These are phyloP conservation scores for Thuja plicata DNA, from an alignment of 83 land plant genomes.

Conservation along the genomic window DNA sequence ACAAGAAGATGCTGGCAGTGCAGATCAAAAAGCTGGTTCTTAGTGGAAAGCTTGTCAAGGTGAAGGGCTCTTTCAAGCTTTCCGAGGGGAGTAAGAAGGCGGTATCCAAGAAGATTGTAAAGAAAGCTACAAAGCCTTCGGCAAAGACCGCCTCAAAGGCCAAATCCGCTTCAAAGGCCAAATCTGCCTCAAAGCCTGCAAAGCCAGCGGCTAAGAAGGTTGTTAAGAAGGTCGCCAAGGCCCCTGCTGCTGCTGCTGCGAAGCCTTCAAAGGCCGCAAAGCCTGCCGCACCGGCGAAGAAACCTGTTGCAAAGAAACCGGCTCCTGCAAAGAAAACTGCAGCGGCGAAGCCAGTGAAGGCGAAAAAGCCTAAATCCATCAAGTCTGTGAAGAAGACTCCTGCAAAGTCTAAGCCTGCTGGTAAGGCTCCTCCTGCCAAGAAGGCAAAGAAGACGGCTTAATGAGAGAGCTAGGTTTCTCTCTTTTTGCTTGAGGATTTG, in stretches of 20 bases:
- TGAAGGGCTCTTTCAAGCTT: conserved; percentile 88
- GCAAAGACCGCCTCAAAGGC: neutral
- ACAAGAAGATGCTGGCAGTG: conserved; percentile 57
- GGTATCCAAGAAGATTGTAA: neutral
- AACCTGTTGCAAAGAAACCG: conserved; percentile 15
- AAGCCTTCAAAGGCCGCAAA: conserved; percentile 17
- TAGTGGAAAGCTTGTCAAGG: conserved; percentile 68
- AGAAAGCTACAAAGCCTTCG: conserved; percentile 20
- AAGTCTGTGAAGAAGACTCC: conserved; percentile 21
- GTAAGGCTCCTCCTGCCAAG: conserved; percentile 27
- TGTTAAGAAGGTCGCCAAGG: conserved; percentile 21
- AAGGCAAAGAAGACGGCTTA: conserved; percentile 39
- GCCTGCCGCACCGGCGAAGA: conserved; percentile 16
- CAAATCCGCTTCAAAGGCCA: conserved; percentile 2
- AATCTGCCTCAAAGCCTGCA: conserved; percentile 4
- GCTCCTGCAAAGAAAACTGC: conserved; percentile 19
- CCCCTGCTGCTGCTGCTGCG: conserved; percentile 12
- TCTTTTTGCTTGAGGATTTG: neutral
- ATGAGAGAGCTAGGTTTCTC: neutral
- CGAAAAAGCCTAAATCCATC: conserved; percentile 51
- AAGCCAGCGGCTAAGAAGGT: neutral
- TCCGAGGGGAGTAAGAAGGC: conserved; percentile 20
- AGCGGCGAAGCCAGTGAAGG: conserved; percentile 26
- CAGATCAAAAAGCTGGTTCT: conserved; percentile 61
- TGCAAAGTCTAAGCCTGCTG: conserved; percentile 14